Conservation (phyloP, 2,329 filamentous ascomycete genomes). For the Fusarium sp. region DNA sequence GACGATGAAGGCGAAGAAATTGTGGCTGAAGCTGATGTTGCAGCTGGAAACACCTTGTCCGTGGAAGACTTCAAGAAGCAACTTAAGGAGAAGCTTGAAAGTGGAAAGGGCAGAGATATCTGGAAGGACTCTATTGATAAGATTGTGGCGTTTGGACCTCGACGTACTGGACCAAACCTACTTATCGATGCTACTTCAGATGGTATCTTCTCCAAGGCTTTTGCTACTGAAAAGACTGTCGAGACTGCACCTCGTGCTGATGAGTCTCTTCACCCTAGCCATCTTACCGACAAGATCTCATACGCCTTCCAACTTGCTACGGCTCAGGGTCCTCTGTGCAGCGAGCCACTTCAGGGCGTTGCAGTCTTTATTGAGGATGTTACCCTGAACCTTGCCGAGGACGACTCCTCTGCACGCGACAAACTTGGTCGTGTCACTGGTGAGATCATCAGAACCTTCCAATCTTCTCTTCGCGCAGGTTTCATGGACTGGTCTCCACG, state of each 20-base stretch:
- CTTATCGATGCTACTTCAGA: slow-evolving; percentile 83
- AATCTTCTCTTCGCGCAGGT: slow-evolving; percentile 81
- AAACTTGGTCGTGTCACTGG: slow-evolving; percentile 84
- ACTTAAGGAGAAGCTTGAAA: slow-evolving; percentile 74
- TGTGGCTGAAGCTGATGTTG: slow-evolving; percentile 66
- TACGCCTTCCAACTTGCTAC: slow-evolving; percentile 96
- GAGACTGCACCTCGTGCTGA: slow-evolving; percentile 52
- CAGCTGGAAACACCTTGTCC: slow-evolving; percentile 71
- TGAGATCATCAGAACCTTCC: slow-evolving; percentile 90
- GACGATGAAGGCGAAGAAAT: slow-evolving; percentile 52
- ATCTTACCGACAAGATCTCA: slow-evolving; percentile 88
- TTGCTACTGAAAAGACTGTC: slow-evolving; percentile 50
- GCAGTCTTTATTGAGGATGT: slow-evolving; percentile 91
- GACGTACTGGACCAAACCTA: slow-evolving; percentile 86
- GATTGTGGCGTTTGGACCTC: slow-evolving; percentile 90
- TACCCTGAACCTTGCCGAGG: slow-evolving; percentile 64
- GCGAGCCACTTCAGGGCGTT: slow-evolving; percentile 92
- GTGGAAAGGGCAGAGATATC: slow-evolving; percentile 74
- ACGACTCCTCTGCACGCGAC: slow-evolving; percentile 67
- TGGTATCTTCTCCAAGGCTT: slow-evolving; percentile 78
- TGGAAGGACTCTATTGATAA: slow-evolving; percentile 82
- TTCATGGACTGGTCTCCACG: slow-evolving; percentile 97
- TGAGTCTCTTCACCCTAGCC: slow-evolving; percentile 65
- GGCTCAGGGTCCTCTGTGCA: slow-evolving; percentile 87
- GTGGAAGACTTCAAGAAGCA: slow-evolving; percentile 80